Conservation (phyloP, 176 grass and related monocot genomes). For the Otatea glauca region DNA sequence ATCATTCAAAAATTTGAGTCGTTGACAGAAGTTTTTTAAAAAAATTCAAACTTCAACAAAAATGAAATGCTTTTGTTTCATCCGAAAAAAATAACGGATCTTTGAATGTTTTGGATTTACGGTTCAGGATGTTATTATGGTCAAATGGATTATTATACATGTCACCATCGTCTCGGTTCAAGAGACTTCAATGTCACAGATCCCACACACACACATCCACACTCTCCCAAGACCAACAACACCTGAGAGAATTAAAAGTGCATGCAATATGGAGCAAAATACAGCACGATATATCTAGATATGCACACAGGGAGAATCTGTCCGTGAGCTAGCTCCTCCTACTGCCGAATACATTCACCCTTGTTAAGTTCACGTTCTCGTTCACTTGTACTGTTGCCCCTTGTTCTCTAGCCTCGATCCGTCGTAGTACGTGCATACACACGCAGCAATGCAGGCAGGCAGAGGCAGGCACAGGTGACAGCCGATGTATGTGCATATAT, state of each 20-base stretch:
- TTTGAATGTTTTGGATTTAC: too few relatives aligned
- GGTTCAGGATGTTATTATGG: too few relatives aligned
- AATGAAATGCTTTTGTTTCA: too few relatives aligned
- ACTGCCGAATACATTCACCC: not conserved
- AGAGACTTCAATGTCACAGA: not conserved
- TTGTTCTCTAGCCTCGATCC: slow-evolving; percentile 15
- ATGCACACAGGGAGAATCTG: not conserved
- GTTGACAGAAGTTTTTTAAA: too few relatives aligned
- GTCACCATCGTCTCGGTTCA: not conserved
- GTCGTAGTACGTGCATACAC: not conserved
- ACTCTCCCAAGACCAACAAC: not conserved
- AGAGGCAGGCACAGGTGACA: slow-evolving; percentile 11
- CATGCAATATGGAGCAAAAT: not conserved
- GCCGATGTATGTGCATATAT: not conserved
- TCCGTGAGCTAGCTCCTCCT: not conserved
- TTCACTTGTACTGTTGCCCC: slow-evolving; percentile 1
- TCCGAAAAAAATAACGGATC: too few relatives aligned
- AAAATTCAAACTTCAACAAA: too few relatives aligned
- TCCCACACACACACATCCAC: not conserved
- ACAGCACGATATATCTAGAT: not conserved
- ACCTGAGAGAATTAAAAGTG: not conserved
- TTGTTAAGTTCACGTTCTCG: not conserved
- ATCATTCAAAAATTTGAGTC: too few relatives aligned
- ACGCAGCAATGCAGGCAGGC: too few relatives aligned
- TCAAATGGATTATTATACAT: not conserved